Base-by-base conservation (phyloP, 257 asterid species). In the Haberlea rhodopensis region DNA sequence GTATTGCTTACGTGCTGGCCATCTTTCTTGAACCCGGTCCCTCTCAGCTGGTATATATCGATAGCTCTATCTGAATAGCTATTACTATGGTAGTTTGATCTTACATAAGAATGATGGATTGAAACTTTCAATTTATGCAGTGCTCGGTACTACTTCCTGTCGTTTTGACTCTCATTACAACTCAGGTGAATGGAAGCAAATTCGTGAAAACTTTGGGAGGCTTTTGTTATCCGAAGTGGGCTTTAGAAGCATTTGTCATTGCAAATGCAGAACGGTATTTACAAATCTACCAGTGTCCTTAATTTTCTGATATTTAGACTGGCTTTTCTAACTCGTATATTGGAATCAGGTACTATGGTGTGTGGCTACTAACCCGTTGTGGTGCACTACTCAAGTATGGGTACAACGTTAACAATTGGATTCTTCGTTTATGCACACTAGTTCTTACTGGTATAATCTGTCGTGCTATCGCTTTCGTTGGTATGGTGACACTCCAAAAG, bases 21-120 rank as follows among this genome's bases (percentile, higher is more conserved):
- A 89, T 89, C 74, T 89, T 91, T 71, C 96, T 91, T 20, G 95
- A 84, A 24, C 90, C 96, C 5, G 96, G 98, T 62, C 90, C 98
- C 46, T 89, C 98, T 54, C 98, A 91, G 80, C 86, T 91, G 92
- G 98, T n/a, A n/a, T 89, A 81, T 62, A 66, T 68, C 58, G 15
- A 46, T 62, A 18, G 53, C 60, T 28, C 57, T n/a, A 26, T 46
- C 23, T 72, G 34, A 52, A 57, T 20, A 48, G 24, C 24, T 43
- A 21, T 9, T 25, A 19, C 53, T 19, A 4, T 15, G 13, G 15
- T 16, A 18, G 31, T 73, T 75, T 49, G 69, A 53, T 62, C 37
- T 72, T 61, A 22, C 10, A 16, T 55, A 10, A 34, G 51, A 4
- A 15, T 9, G 58, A 28, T 45, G 18, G 29, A 26, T 48, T 48